These are phyloP conservation scores for Backusella luteola DNA, from an alignment of 192 early-diverging fungal species.

Conservation along the genomic window DNA sequence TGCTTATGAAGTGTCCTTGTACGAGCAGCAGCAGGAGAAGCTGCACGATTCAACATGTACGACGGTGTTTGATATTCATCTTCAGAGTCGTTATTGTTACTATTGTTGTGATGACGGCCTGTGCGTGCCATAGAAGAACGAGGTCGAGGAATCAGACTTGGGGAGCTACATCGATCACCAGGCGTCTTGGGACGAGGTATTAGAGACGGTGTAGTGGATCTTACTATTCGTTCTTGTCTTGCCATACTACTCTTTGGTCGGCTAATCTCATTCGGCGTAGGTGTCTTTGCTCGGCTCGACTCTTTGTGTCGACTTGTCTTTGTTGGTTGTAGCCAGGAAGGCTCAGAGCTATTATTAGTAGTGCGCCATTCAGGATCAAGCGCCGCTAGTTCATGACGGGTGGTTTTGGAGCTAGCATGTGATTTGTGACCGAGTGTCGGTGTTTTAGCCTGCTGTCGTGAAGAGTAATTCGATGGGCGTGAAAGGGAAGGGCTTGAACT, in stretches of 20 bases:
- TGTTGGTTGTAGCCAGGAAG: slow-evolving; percentile 33
- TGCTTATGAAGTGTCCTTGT: slow-evolving; percentile 12
- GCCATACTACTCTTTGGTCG: slow-evolving; percentile 23
- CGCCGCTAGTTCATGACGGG: slow-evolving; percentile 9
- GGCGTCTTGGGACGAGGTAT: slow-evolving; percentile 15
- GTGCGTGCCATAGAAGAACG: slow-evolving; percentile 14
- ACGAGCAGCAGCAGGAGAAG: neutral
- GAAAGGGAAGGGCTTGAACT: neutral
- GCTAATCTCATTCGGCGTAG: slow-evolving; percentile 9
- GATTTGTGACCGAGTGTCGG: neutral
- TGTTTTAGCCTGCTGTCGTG: neutral
- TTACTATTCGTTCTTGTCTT: neutral
- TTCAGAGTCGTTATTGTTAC: neutral
- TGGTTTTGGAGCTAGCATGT: slow-evolving; percentile 10
- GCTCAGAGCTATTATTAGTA: neutral
- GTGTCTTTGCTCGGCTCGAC: slow-evolving; percentile 21
- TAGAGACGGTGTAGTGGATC: neutral
- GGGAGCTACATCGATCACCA: slow-evolving; percentile 6
- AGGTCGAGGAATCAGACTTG: slow-evolving; percentile 16
- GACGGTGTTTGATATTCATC: slow-evolving; percentile 3
- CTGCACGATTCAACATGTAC: neutral
- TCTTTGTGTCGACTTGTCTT: slow-evolving; percentile 29
- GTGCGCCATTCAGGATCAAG: slow-evolving; percentile 13
- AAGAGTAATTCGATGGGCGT: neutral
- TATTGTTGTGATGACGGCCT: neutral